Evolutionary conservation across 1,139 yeast species (phyloP).

Genomic region (Nakaseomyces delphensis): DNA sequence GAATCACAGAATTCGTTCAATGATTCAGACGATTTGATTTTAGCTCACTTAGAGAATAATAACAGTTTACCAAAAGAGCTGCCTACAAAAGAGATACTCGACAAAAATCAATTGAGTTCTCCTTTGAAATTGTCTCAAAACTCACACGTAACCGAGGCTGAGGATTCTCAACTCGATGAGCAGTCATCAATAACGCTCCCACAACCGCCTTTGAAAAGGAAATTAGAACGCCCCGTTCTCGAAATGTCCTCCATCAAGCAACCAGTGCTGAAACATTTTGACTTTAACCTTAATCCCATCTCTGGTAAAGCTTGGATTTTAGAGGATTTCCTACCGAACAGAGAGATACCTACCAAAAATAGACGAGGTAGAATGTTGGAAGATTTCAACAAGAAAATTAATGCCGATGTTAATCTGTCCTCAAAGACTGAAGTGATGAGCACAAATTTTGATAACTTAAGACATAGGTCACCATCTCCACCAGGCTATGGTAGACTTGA

Average conservation of each 20-base stretch:
- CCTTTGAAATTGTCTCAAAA: constrained; percentile 17
- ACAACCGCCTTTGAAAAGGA: background rate
- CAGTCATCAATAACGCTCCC: background rate
- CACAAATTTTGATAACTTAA: constrained; percentile 25
- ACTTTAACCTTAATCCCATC: constrained; percentile 31
- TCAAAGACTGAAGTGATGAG: constrained; percentile 5
- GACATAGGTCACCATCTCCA: constrained; percentile 47
- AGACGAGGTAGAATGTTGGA: constrained; percentile 6
- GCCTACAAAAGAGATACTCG: background rate
- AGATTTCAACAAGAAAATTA: background rate
- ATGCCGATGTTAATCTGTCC: background rate
- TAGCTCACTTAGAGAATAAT: constrained; percentile 19
- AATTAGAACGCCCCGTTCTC: no score
- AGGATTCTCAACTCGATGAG: background rate
- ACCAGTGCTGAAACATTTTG: constrained; percentile 8
- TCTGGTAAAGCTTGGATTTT: constrained; percentile 30
- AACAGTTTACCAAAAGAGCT: background rate
- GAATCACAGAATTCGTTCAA: background rate
- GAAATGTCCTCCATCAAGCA: background rate
- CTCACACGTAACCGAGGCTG: constrained; percentile 9
- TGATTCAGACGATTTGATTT: constrained; percentile 18
- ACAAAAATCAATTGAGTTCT: constrained; percentile 17
- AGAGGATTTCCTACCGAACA: constrained; percentile 30
- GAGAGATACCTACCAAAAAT: constrained; percentile 11
- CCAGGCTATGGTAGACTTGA: constrained; percentile 58